Base-by-base conservation (phyloP, 805 yeast species). In the Pichia heedii region DNA sequence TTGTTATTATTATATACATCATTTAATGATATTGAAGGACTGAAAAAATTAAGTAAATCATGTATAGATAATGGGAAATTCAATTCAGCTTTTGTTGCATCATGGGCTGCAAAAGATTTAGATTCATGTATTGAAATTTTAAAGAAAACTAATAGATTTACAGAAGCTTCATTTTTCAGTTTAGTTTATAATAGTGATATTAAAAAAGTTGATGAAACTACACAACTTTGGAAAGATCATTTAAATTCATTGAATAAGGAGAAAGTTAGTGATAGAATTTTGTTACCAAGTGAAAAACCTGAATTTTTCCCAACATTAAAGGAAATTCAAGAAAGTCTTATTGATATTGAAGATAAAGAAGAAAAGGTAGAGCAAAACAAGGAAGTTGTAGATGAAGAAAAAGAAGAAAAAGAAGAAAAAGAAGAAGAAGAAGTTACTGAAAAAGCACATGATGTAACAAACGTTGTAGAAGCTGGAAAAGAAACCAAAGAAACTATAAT, bases 81-180 rank as follows among this genome's bases (percentile, higher is more conserved):
- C 64, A 93, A 93, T 62, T 69, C 89, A 45, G 95, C 97, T 22
- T 93, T 88, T 70, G 87, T 85, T 58, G 83, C 96, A 12, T 79
- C 79, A 61, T 93, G 97, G 97, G 69, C 79, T 43, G 75, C 81
- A 27, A 90, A 95, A 33, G 84, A 87, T 57, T 69, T 77, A 33
- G 65, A 67, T 16, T 69, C 71, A 35, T 83, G 89, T 51, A 70
- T 80, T 43, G 74, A 76, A 20, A 68, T 93, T 50, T 72, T 93
- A 54, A 69, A 74, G 38, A 69, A 74, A 56, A 74, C 86, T 42
- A 84, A 76, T 33, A 76, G 95, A 59, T 70, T 69, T 46, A 71
- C 95, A 1, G 98, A 93, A 63, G 96, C 96, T 27, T 75, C 96
- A 2, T 60, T 93, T 49, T 74, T 93, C 50, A 84, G 84, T 32